These are phyloP conservation scores for Gynochthodes officinalis DNA, from an alignment of 257 asterid genomes.

Conservation along the genomic window DNA sequence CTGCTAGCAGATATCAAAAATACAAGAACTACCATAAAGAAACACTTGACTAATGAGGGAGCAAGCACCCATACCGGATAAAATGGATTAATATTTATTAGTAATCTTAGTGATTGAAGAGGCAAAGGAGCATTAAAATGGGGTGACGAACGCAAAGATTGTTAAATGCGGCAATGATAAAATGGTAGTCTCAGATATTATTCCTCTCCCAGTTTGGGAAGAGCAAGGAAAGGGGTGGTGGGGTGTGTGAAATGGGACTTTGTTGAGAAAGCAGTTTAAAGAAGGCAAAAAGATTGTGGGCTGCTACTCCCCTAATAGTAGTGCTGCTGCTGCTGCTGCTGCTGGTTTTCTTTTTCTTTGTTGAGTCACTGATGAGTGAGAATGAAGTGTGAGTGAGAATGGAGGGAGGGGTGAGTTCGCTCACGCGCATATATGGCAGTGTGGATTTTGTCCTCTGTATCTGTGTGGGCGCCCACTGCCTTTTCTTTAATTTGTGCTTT, in stretches of 20 bases:
- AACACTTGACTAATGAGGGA: neutral
- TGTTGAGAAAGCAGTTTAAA: neutral
- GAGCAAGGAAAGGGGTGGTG: no score
- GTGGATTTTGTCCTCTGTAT: neutral
- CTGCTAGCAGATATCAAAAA: neutral
- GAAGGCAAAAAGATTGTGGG: neutral
- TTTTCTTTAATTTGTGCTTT: neutral
- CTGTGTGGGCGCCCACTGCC: neutral
- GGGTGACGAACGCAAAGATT: neutral
- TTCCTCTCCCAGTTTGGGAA: neutral
- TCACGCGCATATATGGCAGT: conserved; percentile 11
- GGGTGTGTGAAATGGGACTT: conserved; percentile 1
- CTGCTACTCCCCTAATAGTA: no score
- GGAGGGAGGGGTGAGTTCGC: neutral
- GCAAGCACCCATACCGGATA: neutral
- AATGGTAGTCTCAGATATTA: neutral
- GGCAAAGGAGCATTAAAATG: neutral
- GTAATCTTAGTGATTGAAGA: neutral
- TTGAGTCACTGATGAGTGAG: no score
- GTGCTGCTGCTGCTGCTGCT: neutral
- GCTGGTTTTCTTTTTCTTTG: conserved; percentile 3
- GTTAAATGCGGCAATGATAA: neutral
- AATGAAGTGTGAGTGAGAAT: conserved; percentile 13
- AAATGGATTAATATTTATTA: neutral
- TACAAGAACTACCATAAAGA: neutral